These are phyloP conservation scores for Mucor ambiguus DNA, from an alignment of 371 early-diverging fungal genomes.

Conservation along the genomic window DNA sequence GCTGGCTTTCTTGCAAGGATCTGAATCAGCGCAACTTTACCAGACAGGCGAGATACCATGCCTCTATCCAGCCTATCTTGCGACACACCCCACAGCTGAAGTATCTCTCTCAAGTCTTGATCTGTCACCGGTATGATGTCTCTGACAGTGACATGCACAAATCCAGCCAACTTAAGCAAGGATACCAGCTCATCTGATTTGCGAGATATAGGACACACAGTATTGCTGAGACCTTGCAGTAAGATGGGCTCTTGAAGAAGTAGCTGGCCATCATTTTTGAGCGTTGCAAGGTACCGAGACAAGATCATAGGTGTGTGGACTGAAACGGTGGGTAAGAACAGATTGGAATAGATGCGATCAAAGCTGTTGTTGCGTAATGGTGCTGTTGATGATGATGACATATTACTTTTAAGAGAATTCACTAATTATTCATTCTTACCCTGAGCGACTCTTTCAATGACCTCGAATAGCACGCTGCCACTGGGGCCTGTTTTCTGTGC, in stretches of 20 bases:
- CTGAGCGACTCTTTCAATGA: constrained; percentile 46
- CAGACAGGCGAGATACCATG: constrained; percentile 45
- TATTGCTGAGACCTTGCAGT: constrained; percentile 29
- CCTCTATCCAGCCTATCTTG: constrained; percentile 47
- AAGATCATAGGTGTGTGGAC: constrained; percentile 40
- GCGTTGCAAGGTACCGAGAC: constrained; percentile 40
- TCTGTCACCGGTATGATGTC: constrained; percentile 39
- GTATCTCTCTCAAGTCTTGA: constrained; percentile 43
- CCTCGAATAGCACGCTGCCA: constrained; percentile 42
- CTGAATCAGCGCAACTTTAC: constrained; percentile 44
- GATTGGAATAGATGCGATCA: constrained; percentile 41
- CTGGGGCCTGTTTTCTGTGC: constrained; percentile 48
- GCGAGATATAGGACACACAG: constrained; percentile 47
- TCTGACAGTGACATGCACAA: constrained; percentile 38
- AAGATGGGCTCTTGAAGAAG: constrained; percentile 41
- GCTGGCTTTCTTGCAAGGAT: constrained; percentile 78
- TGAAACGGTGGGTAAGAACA: constrained; percentile 37
- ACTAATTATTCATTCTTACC: constrained; percentile 19
- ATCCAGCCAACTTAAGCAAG: constrained; percentile 48
- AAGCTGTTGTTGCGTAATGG: constrained; percentile 39
- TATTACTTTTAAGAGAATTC: not conserved
- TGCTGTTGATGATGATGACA: constrained; percentile 15
- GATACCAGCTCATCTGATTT: constrained; percentile 42
- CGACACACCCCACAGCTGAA: constrained; percentile 45
- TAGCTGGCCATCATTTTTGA: constrained; percentile 38